Evolutionary conservation across 2,329 filamentous ascomycete species (phyloP).

Genomic region (Aspergillus costaricaensis): DNA sequence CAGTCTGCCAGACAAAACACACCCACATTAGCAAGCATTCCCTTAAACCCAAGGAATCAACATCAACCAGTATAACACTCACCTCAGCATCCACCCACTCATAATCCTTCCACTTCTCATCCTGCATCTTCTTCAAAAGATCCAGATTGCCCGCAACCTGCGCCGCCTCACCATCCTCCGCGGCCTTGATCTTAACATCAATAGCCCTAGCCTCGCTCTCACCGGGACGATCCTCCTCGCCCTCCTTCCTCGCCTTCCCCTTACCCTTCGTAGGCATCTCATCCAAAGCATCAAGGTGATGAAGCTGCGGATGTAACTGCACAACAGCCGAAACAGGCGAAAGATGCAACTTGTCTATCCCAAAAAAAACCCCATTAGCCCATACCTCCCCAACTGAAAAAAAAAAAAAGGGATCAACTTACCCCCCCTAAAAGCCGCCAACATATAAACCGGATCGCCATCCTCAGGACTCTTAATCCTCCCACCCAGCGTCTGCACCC

Average conservation of each 20-base stretch:
- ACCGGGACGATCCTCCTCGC: conserved; percentile 48
- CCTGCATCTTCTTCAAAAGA: conserved; percentile 74
- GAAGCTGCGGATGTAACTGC: conserved; percentile 86
- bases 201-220: conserved; percentile 69
- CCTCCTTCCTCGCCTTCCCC: conserved; percentile 41
- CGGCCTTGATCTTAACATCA: conserved; percentile 82
- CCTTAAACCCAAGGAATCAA: not conserved
- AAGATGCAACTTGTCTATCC: conserved; percentile 76
- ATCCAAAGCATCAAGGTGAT: conserved; percentile 82
- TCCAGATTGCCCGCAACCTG: conserved; percentile 71
- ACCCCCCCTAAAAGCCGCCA: conserved; percentile 87
- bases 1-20: conserved; percentile 44
- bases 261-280: conserved; percentile 57
- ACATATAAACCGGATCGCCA: conserved; percentile 77
- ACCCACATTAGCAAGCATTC: conserved; percentile 15
- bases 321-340: conserved; percentile 81
- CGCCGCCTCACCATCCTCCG: conserved; percentile 65
- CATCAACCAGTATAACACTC: conserved; percentile 8
- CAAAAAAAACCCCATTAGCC: conserved; percentile 11
- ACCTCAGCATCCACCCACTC: conserved; percentile 78
- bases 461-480: conserved; percentile 70
- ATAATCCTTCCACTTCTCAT: conserved; percentile 78
- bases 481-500: conserved; percentile 82
- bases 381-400: not conserved
- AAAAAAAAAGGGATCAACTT: conserved; percentile 35